Evolutionary conservation across 768 basidiomycete genomes (phyloP), one percentile per base, ranked within the genome.

Genomic region (Amanita inopinata): DNA sequence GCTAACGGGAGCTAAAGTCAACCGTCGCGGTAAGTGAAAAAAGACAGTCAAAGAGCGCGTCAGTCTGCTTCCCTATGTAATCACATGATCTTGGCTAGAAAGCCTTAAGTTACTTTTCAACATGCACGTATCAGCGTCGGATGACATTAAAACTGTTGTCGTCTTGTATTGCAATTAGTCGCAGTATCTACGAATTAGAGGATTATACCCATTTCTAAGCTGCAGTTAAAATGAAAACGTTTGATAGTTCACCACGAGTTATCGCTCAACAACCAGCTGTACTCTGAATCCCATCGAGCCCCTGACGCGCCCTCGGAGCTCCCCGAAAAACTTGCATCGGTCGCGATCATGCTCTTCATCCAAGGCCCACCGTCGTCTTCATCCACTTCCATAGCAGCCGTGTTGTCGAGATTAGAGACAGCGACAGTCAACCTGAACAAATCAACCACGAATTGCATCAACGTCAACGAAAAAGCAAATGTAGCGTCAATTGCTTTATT

Each of bases 181-280:
- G 27, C 31, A 12, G n/a, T 23, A 17, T 33, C 17, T 34, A 24
- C 25, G n/a, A 31, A 15, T 42, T n/a, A 22, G 12, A 40, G 18
- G 35, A 38, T 33, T 38, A 35, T 18, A 15, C 22, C 7, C 23
- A 19, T 0, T 5, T 40, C 38, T 19, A 11, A n/a, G n/a, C n/a
- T n/a, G 17, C 25, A 27, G 19, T 35, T 33, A 25, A 14, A 22
- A 15, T 28, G 15, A 36, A 33, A 19, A n/a, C 39, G 6, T 30
- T 39, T 33, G 23, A 12, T 28, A 12, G 41, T 46, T 34, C 51
- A 47, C 27, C 49, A 46, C 5, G 55, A 55, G 31, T 41, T 47
- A 42, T 59, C 59, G 23, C 55, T 56, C 33, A 59, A 46, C 18
- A 61, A 47, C 60, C 60, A 61, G 18, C 7, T n/a, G 34, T 22